Percentiles rank a stretch among this genome's conserved stretches.
phyloP scores from a whole-genome alignment of 2,329 filamentous ascomycete species.

The Hypocrella siamensis region DNA sequence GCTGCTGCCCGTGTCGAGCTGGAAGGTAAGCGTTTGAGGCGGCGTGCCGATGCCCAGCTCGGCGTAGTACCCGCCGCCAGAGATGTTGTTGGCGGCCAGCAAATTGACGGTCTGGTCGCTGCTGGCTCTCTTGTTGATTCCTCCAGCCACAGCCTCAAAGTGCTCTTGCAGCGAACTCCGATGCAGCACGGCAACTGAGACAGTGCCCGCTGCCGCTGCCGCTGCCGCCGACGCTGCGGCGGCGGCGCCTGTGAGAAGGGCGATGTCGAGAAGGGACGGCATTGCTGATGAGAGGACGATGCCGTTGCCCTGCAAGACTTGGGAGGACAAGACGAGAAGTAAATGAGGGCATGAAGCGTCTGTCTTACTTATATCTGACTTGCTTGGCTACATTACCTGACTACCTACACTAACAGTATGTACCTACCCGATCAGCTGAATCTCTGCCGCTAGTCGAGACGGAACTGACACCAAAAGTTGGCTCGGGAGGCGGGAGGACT shows the following conservation, averaged over 20 bases:
- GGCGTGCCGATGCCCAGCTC: conserved; percentile 44
- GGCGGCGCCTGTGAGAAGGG: conserved; percentile 7
- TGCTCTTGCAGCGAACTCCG: conserved; percentile 1
- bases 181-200: conserved; percentile 9
- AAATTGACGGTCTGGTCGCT: conserved; percentile 16
- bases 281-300: too few species aligned
- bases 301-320: neutral
- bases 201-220: conserved; percentile 9
- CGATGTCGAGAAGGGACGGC: conserved; percentile 7
- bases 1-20: conserved; percentile 47
- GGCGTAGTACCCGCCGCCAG: conserved; percentile 39
- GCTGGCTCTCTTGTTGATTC: conserved; percentile 7
- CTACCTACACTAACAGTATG: too few species aligned
- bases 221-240: conserved; percentile 6
- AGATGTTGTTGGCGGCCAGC: conserved; percentile 33
- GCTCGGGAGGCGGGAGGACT: too few species aligned
- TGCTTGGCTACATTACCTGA: too few species aligned
- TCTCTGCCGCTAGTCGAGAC: too few species aligned
- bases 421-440: too few species aligned
- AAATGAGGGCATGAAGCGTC: neutral
- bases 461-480: too few species aligned
- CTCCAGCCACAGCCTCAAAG: neutral
- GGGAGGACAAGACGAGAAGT: neutral
- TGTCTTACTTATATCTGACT: too few species aligned
- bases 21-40: conserved; percentile 33